phyloP scores from a whole-genome alignment of 2,329 filamentous ascomycete genomes.

The Hypoxylon sp. region DNA sequence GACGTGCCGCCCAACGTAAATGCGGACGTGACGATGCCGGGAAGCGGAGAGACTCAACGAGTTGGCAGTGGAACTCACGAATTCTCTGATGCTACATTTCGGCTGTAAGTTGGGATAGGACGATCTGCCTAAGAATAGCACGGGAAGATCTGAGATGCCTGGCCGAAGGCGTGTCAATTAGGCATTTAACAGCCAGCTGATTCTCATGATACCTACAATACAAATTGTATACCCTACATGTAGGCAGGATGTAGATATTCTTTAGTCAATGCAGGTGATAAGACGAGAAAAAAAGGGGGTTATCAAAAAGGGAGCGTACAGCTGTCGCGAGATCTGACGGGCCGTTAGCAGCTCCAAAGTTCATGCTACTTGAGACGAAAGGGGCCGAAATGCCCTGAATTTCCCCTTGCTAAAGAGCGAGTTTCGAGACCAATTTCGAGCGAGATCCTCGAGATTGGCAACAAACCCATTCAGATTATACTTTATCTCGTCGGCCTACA shows the following conservation, averaged over 20 bases:
- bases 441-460: slow-evolving; percentile 16
- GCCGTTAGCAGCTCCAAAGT: slow-evolving; percentile 12
- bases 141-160: too few relatives aligned
- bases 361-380: slow-evolving; percentile 12
- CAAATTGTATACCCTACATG: too few relatives aligned
- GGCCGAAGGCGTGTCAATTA: background rate
- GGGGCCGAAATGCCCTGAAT: slow-evolving; percentile 4
- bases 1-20: slow-evolving; percentile 39
- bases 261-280: background rate
- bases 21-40: slow-evolving; percentile 37
- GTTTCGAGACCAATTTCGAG: slow-evolving; percentile 6
- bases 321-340: slow-evolving; percentile 11
- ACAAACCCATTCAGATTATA: slow-evolving; percentile 5
- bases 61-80: slow-evolving; percentile 39
- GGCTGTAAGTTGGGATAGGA: background rate
- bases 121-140: background rate
- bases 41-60: slow-evolving; percentile 8
- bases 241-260: background rate
- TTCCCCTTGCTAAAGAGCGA: background rate
- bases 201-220: too few relatives aligned
- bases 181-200: background rate
- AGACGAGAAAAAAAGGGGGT: slow-evolving; percentile 20
- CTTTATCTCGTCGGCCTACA: slow-evolving; percentile 10
- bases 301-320: slow-evolving; percentile 1
- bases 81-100: slow-evolving; percentile 29